Percentiles rank a stretch among this genome's conserved stretches.
Evolutionary conservation across 2,329 filamentous ascomycete species (phyloP).

Genomic region (Xylaria sp.): DNA sequence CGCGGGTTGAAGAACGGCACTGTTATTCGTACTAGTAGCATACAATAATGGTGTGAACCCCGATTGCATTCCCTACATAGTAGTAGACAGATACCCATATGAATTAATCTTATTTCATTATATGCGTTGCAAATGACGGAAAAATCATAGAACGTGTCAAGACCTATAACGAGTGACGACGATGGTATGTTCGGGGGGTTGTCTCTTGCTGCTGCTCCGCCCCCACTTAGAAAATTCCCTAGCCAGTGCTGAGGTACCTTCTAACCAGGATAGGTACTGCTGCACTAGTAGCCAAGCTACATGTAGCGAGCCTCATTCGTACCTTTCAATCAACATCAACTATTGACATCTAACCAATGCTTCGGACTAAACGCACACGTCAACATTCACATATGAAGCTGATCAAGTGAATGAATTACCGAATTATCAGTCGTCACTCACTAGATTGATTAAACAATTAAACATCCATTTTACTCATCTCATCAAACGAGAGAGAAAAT

Average conservation of each 20-base stretch:
- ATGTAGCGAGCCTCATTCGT: too few relatives aligned
- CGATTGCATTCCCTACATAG: slow-evolving; percentile 19
- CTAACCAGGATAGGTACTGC: background rate
- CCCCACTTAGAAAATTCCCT: slow-evolving; percentile 16
- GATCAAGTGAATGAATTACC: too few relatives aligned
- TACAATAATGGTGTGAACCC: slow-evolving; percentile 14
- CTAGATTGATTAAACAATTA: background rate
- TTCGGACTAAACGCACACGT: too few relatives aligned
- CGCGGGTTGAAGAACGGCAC: background rate
- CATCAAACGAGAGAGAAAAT: slow-evolving; percentile 2
- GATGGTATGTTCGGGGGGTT: background rate
- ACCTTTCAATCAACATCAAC: background rate
- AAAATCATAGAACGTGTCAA: too few relatives aligned
- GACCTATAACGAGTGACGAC: background rate
- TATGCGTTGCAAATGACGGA: too few relatives aligned
- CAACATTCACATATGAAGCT: too few relatives aligned
- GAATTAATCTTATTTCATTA: slow-evolving; percentile 5
- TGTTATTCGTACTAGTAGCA: background rate
- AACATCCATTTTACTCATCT: background rate
- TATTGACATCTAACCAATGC: background rate
- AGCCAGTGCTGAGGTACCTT: background rate
- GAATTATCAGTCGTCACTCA: background rate
- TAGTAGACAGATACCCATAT: slow-evolving; percentile 35
- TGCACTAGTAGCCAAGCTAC: too few relatives aligned
- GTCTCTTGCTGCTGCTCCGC: background rate